Base-by-base conservation (phyloP, 2,329 filamentous ascomycete species). In the Periglandula ipomoeae region DNA sequence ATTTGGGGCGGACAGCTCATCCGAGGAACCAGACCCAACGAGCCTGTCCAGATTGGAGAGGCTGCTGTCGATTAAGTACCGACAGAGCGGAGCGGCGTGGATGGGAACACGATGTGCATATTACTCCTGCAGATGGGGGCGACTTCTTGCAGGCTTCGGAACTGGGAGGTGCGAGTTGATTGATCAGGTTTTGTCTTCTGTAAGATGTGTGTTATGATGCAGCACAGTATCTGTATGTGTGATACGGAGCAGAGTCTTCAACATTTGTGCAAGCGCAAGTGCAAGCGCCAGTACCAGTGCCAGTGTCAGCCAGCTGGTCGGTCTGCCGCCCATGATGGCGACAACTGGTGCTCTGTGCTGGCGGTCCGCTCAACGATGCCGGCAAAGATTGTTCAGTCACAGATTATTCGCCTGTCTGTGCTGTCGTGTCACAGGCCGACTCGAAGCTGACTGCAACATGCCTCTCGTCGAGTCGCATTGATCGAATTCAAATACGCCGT, bases 41-140 rank as follows among this genome's bases (percentile, higher is more conserved):
- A 23, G 23, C 4, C 24, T 26, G 42, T 30, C 41, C 13, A 35
- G 20, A 44, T 13, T 10, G 27, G 27, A 15, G n/a, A 24, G 43
- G n/a, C 15, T 10, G 22, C 23, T 13, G 30, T 20, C 23, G 17
- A 39, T 27, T 35, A 39, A 37, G 37, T 47, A 40, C 45, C 45
- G 45, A 47, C 45, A 41, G 37, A 19, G 40, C 45, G 45, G 37
- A 34, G 20, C 44, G 17, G 6, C 30, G 30, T 32, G 30, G 30
- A 32, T 32, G 30, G 30, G 30, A 32, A 4, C 30, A 32, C 30
- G 15, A 15, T 15, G 30, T 46, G 44, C 44, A 46, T 46, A 13
- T 7, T 38, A 32, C 9, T 23, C 15, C 44, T 46, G 44, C 44
- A 46, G 32, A 27, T 26, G 44, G 22, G 34, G 11, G 17, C 30